These are phyloP conservation scores for Diplogelasinospora grovesii DNA, from an alignment of 495 filamentous ascomycete genomes.

Conservation along the genomic window DNA sequence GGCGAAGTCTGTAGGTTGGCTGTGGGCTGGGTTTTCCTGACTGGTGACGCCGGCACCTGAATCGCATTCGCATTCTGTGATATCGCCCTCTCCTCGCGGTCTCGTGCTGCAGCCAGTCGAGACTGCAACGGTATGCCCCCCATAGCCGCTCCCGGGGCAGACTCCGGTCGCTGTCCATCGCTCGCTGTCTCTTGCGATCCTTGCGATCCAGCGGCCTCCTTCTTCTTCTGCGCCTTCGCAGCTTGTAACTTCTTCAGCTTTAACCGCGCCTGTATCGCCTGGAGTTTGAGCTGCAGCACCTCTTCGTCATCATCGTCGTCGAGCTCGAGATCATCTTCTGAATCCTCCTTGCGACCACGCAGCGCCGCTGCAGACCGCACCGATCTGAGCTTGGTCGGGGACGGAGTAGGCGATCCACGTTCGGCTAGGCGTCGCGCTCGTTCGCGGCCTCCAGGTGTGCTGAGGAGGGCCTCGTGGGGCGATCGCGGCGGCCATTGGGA, in stretches of 20 bases:
- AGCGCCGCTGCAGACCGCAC: conserved; percentile 16
- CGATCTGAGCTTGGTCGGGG: conserved; percentile 40
- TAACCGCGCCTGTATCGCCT: conserved; percentile 78
- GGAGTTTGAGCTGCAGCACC: conserved; percentile 71
- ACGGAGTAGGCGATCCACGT: conserved; percentile 56
- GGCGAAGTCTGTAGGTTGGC: conserved; percentile 61
- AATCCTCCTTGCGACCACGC: conserved; percentile 7
- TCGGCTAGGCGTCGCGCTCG: conserved; percentile 58
- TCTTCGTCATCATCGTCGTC: conserved; percentile 87
- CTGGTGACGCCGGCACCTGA: conserved; percentile 78
- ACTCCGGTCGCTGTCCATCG: conserved; percentile 17
- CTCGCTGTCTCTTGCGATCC: conserved; percentile 13
- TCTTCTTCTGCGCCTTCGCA: conserved; percentile 37
- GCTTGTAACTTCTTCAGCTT: conserved; percentile 84
- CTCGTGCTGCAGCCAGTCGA: conserved; percentile 16
- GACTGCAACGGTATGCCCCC: conserved; percentile 18
- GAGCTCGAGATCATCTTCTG: conserved; percentile 21
- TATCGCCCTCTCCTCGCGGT: conserved; percentile 28
- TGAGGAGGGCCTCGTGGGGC: conserved; percentile 74
- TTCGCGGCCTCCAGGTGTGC: conserved; percentile 72
- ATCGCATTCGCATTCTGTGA: conserved; percentile 44
- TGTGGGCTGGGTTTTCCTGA: conserved; percentile 40
- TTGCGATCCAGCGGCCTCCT: conserved; percentile 14
- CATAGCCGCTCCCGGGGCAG: conserved; percentile 5
- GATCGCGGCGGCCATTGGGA: conserved; percentile 81